Evolutionary conservation across 495 filamentous ascomycete genomes (phyloP), one percentile per base, ranked within the genome.

Genomic region (Rhizodiscina lignyota): DNA sequence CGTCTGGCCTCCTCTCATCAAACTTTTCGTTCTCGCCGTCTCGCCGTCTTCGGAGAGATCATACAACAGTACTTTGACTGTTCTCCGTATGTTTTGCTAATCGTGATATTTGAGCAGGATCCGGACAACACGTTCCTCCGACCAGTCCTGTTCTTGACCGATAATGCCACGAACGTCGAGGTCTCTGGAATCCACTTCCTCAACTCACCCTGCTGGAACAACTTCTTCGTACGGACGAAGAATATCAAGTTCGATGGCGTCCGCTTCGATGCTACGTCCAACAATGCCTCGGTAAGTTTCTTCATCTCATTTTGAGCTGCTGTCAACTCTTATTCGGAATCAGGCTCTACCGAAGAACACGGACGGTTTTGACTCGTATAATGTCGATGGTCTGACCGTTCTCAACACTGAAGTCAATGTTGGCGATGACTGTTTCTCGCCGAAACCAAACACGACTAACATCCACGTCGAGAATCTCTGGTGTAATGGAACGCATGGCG

Each of bases 191-290:
- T 71, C 41, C 67, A 63, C 4, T 53, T 69, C 40, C 58, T 67
- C 36, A 68, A 70, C 48, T 70, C 67, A 3, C 67, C 68, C 0
- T 70, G 67, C 51, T 73, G 68, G 68, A 69, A 62, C 4, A 73
- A 65, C 40, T 72, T 72, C 38, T 59, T 73, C 19, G 60, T 72
- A 5, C 55, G 58, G 6, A 64, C 61, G 40, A 64, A 66, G 27
- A 59, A 67, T 32, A 47, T 73, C 32, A 61, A 58, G 16, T 64
- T 70, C 28, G 57, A 64, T 29, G 51, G 70, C 44, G 62, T 72
- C 0, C 59, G 50, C 13, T 67, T 68, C 48, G 63, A 68, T 32
- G 63, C 69, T 0, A 58, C 50, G 33, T 71, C 69, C 5, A n/a
- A n/a, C n/a, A n/a, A n/a, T n/a, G n/a, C n/a, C n/a, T n/a, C n/a